Base-by-base conservation (phyloP, 2,329 filamentous ascomycete genomes). In the Cryphonectria radicalis region DNA sequence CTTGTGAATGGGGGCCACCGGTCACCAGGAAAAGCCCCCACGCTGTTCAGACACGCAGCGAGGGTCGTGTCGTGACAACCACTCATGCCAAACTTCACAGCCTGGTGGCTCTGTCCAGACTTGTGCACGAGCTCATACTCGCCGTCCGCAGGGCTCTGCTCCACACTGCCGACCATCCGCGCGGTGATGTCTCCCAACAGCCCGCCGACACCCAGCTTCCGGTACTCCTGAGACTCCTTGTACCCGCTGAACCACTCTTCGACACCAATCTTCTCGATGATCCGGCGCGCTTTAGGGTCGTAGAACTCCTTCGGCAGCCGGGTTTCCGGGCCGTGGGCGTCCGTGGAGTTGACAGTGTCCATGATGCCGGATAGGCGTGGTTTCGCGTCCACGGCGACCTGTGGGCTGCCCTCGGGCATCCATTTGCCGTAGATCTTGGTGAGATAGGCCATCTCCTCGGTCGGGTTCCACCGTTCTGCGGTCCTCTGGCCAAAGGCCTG, bases 21-120 rank as follows among this genome's bases (percentile, higher is more conserved):
- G 64, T 88, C 88, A 28, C 84, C 83, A 59, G 93, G 85, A 78
- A 93, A 96, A 3, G 92, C 92, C 3, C 95, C 96, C 8, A 98
- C 81, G 75, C 93, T 93, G 22, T 91, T 84, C 40, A 99, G 83
- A 1, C 94, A 84, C 1, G 88, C 93, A 3, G 93, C 96, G 6
- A 99, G 87, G 0, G 96, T 98, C 2, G 96, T 98, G 78, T 98
- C 95, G 81, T 98, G 95, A 77, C 95, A 97, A 43, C 95, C 95
- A 75, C 90, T 93, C 77, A 98, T 84, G 22, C 90, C 91, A 74
- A 98, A 91, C 73, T 91, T 92, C 76, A 96, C 86, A 74, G 75
- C 86, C 75, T 76, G 80, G 72, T 77, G 79, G 75, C 64, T 75
- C 70, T 75, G 83, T 75, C 69, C 83, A 77, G 74, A 79, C 77